Evolutionary conservation across 495 filamentous ascomycete species (phyloP).

Genomic region (Penicillium lagena): DNA sequence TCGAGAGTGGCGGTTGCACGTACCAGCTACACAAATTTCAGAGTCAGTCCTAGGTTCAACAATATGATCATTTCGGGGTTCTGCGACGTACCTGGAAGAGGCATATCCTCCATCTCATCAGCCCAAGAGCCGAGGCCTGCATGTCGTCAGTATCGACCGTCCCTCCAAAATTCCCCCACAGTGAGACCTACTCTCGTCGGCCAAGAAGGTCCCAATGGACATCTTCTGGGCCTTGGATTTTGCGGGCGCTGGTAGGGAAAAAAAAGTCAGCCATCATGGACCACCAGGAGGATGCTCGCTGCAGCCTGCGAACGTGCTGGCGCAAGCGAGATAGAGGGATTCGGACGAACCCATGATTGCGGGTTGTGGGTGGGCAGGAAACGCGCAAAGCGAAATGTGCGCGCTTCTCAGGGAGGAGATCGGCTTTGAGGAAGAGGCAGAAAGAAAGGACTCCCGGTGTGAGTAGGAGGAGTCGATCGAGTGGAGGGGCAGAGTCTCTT

Average conservation of each 20-base stretch:
- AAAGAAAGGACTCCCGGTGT: conserved; percentile 8
- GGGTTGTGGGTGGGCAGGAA: conserved; percentile 38
- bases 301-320: not conserved
- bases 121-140: conserved; percentile 92
- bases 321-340: conserved; percentile 7
- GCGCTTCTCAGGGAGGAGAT: conserved; percentile 28
- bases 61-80: not conserved
- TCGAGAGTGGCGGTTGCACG: conserved; percentile 8
- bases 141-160: conserved; percentile 31
- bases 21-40: conserved; percentile 27
- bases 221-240: conserved; percentile 92
- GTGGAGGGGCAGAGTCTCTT: conserved; percentile 10
- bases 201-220: conserved; percentile 86
- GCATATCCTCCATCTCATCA: conserved; percentile 91
- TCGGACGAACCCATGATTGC: conserved; percentile 81
- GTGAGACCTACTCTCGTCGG: conserved; percentile 65
- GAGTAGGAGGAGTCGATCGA: conserved; percentile 4
- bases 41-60: conserved; percentile 12
- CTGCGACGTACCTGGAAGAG: conserved; percentile 57
- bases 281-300: not conserved
- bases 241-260: conserved; percentile 55
- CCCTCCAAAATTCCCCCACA: conserved; percentile 4
- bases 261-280: conserved; percentile 16
- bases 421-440: conserved; percentile 11
- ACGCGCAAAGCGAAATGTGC: conserved; percentile 42